A percentile compares a stretch with the other conserved stretches of the same genome.
phyloP scores from a whole-genome alignment of 495 filamentous ascomycete species.

The Penicillium ochrochloron region DNA sequence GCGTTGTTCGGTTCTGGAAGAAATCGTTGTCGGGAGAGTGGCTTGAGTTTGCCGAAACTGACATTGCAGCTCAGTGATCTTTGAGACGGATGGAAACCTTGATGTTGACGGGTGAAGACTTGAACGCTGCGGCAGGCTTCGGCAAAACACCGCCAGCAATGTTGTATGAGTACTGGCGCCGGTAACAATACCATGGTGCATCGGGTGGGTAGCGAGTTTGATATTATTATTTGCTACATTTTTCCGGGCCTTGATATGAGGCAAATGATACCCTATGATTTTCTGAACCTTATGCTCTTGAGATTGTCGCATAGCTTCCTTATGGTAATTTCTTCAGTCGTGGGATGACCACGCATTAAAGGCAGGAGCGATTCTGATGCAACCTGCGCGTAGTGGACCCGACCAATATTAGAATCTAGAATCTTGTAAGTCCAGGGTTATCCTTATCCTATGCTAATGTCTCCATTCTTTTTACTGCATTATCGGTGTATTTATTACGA shows the following conservation, averaged over 20 bases:
- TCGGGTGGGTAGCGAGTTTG: not conserved
- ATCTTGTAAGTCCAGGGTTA: no score
- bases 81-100: not conserved
- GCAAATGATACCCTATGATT: constrained; percentile 32
- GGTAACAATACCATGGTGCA: not conserved
- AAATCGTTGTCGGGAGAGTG: constrained; percentile 52
- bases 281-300: not conserved
- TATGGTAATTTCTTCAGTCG: not conserved
- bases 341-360: not conserved
- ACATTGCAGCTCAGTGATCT: constrained; percentile 44
- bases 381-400: not conserved
- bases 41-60: constrained; percentile 56
- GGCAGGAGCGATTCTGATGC: constrained; percentile 6
- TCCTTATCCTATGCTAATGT: constrained; percentile 6
- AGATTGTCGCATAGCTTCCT: not conserved
- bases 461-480: constrained; percentile 9
- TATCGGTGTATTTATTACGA: constrained; percentile 24
- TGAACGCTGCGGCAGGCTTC: not conserved
- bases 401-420: not conserved
- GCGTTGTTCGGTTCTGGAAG: constrained; percentile 57
- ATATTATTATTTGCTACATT: not conserved
- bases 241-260: not conserved
- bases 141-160: not conserved
- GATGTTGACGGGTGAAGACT: not conserved
- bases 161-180: not conserved